Evolutionary conservation across 805 yeast species (phyloP), one percentile per base, ranked within the genome.

Genomic region (Maudiozyma bulderi): DNA sequence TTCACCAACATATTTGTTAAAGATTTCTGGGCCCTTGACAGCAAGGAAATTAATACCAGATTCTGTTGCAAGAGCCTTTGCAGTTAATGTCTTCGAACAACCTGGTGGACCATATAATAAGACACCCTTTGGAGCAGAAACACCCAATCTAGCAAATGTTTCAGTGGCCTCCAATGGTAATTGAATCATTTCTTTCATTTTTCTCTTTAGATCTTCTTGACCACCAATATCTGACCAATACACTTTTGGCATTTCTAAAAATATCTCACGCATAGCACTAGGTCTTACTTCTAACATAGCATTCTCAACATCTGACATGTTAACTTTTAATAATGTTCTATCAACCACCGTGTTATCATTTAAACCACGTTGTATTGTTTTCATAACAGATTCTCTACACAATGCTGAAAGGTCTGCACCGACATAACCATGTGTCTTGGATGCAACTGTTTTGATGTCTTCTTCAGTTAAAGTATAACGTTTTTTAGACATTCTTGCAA

Each of bases 51-150:
- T 91, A 45, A 91, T 76, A 0, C 97, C 97, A 1, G 96, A 84
- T 67, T 91, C 99, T 0, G 96, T 86, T 0, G 98, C 98, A 32
- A 91, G 69, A 0, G 97, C 97, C 61, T 91, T 91, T 1, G 97
- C 98, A 0, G 95, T 87, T 52, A 91, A 68, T 0, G 99, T 91
- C 60, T 91, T 91, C 9, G 97, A 90, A 70, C 98, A 91, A 13
- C 99, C 99, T 0, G 99, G 98, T 0, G 99, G 99, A 0, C 99
- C 99, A 65, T 93, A 93, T 20, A 93, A 71, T 44, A 93, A 67
- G 1, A 93, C 84, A 37, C 99, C 99, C 56, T 87, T 85, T 3
- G 99, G 99, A 0, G 98, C 89, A 41, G 78, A 72, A 3, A 93
- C 82, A 0, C 98, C 98, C 11, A 93, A 72, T 40, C 76, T 71